phyloP scores from a whole-genome alignment of 139 green algal species.

The Chlamydomonas incerta region DNA sequence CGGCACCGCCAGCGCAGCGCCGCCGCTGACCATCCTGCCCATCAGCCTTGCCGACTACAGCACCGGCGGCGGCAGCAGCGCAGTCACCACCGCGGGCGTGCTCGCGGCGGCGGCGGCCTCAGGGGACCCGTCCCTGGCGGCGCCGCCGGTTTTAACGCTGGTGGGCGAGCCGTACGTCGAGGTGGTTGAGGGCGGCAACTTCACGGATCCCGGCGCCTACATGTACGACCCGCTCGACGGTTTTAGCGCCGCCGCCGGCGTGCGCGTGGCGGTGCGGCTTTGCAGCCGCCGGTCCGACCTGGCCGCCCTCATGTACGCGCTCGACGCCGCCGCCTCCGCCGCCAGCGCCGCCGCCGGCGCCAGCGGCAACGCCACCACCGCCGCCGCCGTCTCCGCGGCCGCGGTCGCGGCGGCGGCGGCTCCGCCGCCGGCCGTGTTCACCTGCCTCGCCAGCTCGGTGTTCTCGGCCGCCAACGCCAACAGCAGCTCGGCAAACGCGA shows the following conservation, averaged over 20 bases:
- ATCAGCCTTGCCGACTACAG: not conserved
- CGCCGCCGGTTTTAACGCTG: constrained; percentile 2
- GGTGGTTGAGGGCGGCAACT: constrained; percentile 2
- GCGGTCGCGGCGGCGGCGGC: not conserved
- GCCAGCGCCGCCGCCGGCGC: not conserved
- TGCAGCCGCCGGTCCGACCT: not conserved
- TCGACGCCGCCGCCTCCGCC: not conserved
- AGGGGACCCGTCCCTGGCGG: not conserved
- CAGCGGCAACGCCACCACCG: not conserved
- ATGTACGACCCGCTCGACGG: constrained; percentile 20
- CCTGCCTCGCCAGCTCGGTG: not conserved
- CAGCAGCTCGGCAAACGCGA: not conserved
- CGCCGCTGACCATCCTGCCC: constrained; percentile 1
- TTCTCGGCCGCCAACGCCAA: not conserved
- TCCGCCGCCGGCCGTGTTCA: constrained; percentile 3
- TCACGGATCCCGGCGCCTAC: constrained; percentile 13
- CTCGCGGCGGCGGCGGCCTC: not conserved
- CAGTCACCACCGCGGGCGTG: not conserved
- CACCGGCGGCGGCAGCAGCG: too few relatives aligned
- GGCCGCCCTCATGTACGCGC: not conserved
- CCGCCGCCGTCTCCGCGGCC: not conserved
- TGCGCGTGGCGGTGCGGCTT: not conserved
- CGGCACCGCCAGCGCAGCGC: not conserved
- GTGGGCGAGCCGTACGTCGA: constrained; percentile 24
- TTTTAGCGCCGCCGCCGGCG: not conserved